Evolutionary conservation across 352 stramenopile species (phyloP).

Genomic region (Pythium brachiatum): DNA sequence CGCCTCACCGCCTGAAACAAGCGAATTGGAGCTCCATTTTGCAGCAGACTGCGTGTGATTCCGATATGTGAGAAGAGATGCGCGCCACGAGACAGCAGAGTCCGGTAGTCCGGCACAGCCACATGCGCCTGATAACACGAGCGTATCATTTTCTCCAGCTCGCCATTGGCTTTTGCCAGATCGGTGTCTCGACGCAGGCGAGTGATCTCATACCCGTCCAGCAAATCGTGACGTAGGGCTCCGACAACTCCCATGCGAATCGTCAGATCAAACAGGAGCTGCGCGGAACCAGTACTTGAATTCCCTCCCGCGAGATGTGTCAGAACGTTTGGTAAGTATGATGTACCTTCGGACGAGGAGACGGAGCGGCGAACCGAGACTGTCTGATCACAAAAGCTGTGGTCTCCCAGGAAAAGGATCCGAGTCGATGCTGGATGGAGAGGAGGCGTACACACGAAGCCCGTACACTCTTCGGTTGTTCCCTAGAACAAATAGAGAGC

Average conservation of each 20-base stretch:
- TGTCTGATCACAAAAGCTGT: background rate
- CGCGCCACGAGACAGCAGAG: slow-evolving; percentile 34
- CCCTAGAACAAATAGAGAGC: background rate
- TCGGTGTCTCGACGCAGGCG: background rate
- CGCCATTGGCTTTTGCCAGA: slow-evolving; percentile 3
- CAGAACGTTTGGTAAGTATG: background rate
- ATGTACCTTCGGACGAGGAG: background rate
- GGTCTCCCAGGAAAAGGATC: background rate
- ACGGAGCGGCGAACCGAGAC: background rate
- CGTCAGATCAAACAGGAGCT: slow-evolving; percentile 19
- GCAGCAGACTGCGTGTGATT: slow-evolving; percentile 32
- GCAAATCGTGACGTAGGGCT: slow-evolving; percentile 35
- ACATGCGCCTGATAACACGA: slow-evolving; percentile 43
- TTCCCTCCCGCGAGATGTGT: background rate
- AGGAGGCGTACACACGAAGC: background rate
- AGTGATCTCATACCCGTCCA: slow-evolving; percentile 16
- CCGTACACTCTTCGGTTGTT: background rate
- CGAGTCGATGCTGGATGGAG: background rate
- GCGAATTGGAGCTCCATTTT: slow-evolving; percentile 26
- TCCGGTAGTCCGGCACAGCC: slow-evolving; percentile 30
- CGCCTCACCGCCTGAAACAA: slow-evolving; percentile 29
- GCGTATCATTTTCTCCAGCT: slow-evolving; percentile 29
- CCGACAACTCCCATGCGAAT: slow-evolving; percentile 17
- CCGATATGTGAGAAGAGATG: slow-evolving; percentile 50
- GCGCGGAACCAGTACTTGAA: background rate